These are phyloP conservation scores for Wallacemonas sp. DNA, from an alignment of 208 protist genomes.

Conservation along the genomic window DNA sequence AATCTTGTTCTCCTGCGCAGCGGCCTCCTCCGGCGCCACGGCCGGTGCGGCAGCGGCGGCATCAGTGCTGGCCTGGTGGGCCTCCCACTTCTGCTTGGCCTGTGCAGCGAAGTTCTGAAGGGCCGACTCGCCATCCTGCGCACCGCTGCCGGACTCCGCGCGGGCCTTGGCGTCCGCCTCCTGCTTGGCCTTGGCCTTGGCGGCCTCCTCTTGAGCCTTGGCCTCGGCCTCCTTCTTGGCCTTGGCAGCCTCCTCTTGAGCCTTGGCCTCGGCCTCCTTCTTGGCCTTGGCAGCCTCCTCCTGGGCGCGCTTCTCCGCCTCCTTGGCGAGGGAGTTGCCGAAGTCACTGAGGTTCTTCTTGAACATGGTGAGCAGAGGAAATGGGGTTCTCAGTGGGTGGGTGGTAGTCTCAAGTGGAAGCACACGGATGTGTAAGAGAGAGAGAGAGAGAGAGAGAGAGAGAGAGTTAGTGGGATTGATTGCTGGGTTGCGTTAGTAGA, in stretches of 20 bases:
- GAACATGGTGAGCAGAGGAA: background rate
- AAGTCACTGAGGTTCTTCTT: conserved; percentile 11
- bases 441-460: background rate
- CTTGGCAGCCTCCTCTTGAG: background rate
- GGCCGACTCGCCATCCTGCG: background rate
- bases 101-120: background rate
- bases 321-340: conserved; percentile 9
- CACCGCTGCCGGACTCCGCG: background rate
- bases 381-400: no score
- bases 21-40: conserved; percentile 3
- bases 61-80: background rate
- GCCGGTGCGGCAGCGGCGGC: background rate
- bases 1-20: conserved; percentile 7
- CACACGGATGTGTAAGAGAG: no score
- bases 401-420: no score
- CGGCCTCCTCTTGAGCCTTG: conserved; percentile 1
- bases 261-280: conserved; percentile 1
- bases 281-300: conserved; percentile 12
- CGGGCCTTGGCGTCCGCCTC: no score
- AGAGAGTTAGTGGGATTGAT: no score
- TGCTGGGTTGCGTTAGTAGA: no score
- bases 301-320: conserved; percentile 6
- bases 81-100: background rate
- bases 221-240: background rate
- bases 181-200: conserved; percentile 13